These are phyloP conservation scores for Botryotinia narcissicola DNA, from an alignment of 2,329 filamentous ascomycete genomes.

Conservation along the genomic window DNA sequence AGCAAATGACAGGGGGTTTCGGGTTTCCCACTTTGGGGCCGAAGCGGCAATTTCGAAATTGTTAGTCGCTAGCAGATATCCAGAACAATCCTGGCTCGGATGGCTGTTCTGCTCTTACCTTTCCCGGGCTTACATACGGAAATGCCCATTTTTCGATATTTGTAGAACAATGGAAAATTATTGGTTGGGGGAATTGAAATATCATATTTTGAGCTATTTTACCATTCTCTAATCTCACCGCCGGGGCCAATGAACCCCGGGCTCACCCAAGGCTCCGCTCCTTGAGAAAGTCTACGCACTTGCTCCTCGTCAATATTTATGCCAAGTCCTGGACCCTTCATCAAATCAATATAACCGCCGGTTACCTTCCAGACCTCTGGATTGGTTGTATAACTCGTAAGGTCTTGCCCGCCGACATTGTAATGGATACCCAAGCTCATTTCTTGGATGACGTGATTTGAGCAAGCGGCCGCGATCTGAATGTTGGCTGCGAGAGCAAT, in stretches of 20 bases:
- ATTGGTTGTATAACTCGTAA: conserved; percentile 65
- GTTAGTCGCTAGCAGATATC: not conserved
- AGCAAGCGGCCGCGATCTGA: conserved; percentile 59
- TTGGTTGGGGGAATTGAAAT: not conserved
- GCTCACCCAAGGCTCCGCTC: conserved; percentile 61
- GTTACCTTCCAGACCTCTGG: conserved; percentile 63
- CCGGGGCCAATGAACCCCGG: conserved; percentile 68
- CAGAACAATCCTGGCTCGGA: not conserved
- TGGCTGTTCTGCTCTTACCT: not conserved
- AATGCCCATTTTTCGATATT: not conserved
- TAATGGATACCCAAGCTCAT: conserved; percentile 81
- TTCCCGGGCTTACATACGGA: not conserved
- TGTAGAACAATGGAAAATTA: not conserved
- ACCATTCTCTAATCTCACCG: conserved; percentile 68
- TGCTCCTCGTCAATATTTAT: conserved; percentile 70
- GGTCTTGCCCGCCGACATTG: conserved; percentile 63
- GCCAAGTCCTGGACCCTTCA: conserved; percentile 61
- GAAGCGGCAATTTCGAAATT: not conserved
- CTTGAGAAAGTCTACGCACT: conserved; percentile 57
- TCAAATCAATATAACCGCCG: conserved; percentile 62
- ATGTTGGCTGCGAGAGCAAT: conserved; percentile 70
- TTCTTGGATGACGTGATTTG: conserved; percentile 72
- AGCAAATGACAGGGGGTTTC: not conserved
- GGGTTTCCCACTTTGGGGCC: not conserved
- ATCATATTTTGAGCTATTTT: conserved; percentile 24